Percentiles rank a stretch among this genome's conserved stretches.
Conservation (phyloP, 2,329 filamentous ascomycete species). For the Cercospora citrullina region DNA sequence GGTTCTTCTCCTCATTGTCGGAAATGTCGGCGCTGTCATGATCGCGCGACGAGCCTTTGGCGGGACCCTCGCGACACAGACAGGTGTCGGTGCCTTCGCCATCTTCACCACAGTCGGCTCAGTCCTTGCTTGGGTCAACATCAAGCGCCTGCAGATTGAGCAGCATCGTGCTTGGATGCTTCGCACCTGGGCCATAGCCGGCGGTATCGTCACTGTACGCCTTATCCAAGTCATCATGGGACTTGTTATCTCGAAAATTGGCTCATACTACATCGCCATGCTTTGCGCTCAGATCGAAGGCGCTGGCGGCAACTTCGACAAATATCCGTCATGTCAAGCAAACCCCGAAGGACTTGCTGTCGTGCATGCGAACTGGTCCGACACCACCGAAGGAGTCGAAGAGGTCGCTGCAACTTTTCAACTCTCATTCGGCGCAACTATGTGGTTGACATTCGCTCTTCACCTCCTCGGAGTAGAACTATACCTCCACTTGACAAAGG, state of each 20-base stretch:
- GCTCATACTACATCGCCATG: slow-evolving; percentile 41
- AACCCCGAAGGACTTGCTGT: slow-evolving; percentile 42
- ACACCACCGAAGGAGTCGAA: slow-evolving; percentile 14
- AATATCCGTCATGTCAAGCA: slow-evolving; percentile 50
- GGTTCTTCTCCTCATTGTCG: slow-evolving; percentile 50
- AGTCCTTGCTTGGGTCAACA: slow-evolving; percentile 55
- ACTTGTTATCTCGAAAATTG: slow-evolving; percentile 41
- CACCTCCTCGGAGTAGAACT: slow-evolving; percentile 49
- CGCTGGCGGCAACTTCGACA: slow-evolving; percentile 23
- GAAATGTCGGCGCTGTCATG: slow-evolving; percentile 55
- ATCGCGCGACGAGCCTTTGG: slow-evolving; percentile 56
- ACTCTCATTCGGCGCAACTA: slow-evolving; percentile 53
- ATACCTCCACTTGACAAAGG: slow-evolving; percentile 56
- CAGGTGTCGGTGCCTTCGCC: slow-evolving; percentile 46
- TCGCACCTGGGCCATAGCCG: slow-evolving; percentile 41
- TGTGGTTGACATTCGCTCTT: slow-evolving; percentile 56
- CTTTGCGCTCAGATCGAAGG: slow-evolving; percentile 54
- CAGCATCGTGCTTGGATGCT: slow-evolving; percentile 67
- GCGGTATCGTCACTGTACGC: slow-evolving; percentile 55
- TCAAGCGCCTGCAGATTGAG: slow-evolving; percentile 62
- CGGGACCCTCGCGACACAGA: slow-evolving; percentile 55
- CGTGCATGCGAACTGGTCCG: slow-evolving; percentile 35
- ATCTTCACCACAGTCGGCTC: slow-evolving; percentile 50
- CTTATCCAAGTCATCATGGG: slow-evolving; percentile 51
- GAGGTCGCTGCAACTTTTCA: slow-evolving; percentile 49